phyloP scores from a whole-genome alignment of 306 rosid genomes.

The Boehmeria nivea region DNA sequence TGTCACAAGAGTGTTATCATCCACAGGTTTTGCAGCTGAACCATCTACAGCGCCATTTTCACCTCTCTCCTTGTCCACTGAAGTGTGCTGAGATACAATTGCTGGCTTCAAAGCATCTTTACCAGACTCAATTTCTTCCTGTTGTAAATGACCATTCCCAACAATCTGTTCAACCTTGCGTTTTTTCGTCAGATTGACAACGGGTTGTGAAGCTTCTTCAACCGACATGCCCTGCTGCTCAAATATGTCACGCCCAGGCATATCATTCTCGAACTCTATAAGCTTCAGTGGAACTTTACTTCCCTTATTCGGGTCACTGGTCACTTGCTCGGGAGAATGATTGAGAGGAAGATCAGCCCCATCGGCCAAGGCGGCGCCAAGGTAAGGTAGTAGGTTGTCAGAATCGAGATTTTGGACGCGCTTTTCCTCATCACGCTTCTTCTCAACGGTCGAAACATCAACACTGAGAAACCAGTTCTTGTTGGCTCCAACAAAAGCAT shows the following conservation, averaged over 20 bases:
- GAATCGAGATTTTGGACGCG: slow-evolving; percentile 9
- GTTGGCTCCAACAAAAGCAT: slow-evolving; percentile 18
- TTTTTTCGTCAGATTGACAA: slow-evolving; percentile 28
- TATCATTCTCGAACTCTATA: slow-evolving; percentile 10
- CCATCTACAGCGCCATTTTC: slow-evolving; percentile 27
- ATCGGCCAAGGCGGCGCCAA: slow-evolving; percentile 14
- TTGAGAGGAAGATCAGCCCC: slow-evolving; percentile 5
- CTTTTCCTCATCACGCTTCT: slow-evolving; percentile 12
- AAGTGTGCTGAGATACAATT: slow-evolving; percentile 25
- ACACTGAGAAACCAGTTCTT: slow-evolving; percentile 32
- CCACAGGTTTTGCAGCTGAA: slow-evolving; percentile 27
- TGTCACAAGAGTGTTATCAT: slow-evolving; percentile 18
- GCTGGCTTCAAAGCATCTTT: slow-evolving; percentile 26
- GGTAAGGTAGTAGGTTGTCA: slow-evolving; percentile 4
- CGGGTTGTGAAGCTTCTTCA: slow-evolving; percentile 33
- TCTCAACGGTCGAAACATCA: slow-evolving; percentile 24
- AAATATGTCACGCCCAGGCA: slow-evolving; percentile 16
- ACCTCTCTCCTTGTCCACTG: slow-evolving; percentile 29
- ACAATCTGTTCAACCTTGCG: slow-evolving; percentile 18
- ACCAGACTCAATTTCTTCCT: slow-evolving; percentile 28
- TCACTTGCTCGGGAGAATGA: background rate
- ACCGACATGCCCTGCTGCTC: slow-evolving; percentile 13
- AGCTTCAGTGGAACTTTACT: slow-evolving; percentile 30
- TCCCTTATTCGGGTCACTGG: slow-evolving; percentile 21
- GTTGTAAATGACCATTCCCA: slow-evolving; percentile 11